phyloP scores from a whole-genome alignment of 768 basidiomycete genomes.

The Pholiota molesta region DNA sequence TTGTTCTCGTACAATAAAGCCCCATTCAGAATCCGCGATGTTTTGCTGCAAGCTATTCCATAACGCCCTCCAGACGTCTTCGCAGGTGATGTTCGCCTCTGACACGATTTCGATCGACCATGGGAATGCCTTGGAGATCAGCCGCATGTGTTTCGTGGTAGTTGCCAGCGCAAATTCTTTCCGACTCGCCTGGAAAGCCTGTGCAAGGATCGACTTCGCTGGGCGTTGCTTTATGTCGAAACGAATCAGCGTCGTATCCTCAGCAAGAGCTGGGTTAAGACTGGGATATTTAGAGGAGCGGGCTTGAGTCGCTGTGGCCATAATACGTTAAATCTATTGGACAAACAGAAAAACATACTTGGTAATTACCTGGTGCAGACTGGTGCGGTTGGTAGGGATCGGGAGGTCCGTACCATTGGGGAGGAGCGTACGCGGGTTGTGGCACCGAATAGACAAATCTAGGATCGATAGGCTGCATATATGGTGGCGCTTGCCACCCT shows the following conservation, averaged over 20 bases:
- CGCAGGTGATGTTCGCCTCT: conserved; percentile 46
- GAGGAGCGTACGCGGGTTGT: neutral
- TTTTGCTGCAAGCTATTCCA: conserved; percentile 52
- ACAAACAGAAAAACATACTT: too few species aligned
- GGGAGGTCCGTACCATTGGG: neutral
- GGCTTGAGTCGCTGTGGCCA: neutral
- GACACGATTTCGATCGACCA: conserved; percentile 63
- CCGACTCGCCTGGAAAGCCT: conserved; percentile 43
- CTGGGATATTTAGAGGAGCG: conserved; percentile 46
- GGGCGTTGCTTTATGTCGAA: conserved; percentile 52
- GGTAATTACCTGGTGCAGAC: conserved; percentile 3
- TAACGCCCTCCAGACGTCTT: conserved; percentile 58
- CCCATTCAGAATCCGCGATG: conserved; percentile 72
- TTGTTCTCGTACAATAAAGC: conserved; percentile 48
- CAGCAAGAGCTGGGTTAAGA: conserved; percentile 56
- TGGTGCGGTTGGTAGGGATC: neutral
- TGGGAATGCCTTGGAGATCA: conserved; percentile 65
- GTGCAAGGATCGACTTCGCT: conserved; percentile 41
- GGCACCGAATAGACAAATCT: neutral
- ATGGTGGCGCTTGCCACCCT: neutral
- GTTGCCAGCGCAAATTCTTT: conserved; percentile 38
- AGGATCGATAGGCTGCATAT: neutral
- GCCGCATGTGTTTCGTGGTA: conserved; percentile 45
- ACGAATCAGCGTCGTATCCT: conserved; percentile 50
- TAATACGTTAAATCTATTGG: neutral